A percentile compares a stretch with the other conserved stretches of the same genome.
These are phyloP conservation scores for Monosporozyma aerobia DNA, from an alignment of 805 yeast genomes.

Conservation along the genomic window DNA sequence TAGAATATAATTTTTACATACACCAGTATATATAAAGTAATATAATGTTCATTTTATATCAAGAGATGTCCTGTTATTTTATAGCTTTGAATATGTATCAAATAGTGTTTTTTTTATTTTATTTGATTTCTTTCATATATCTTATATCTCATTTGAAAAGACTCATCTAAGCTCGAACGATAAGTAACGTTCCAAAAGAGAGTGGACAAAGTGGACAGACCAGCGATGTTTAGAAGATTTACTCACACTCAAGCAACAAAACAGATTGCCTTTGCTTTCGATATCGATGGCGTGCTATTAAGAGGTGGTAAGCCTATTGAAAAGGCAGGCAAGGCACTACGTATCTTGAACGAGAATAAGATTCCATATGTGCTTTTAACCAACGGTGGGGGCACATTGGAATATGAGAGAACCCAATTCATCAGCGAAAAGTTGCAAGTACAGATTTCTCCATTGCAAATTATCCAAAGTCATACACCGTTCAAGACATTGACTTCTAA, in stretches of 20 bases:
- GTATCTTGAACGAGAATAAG: slow-evolving; percentile 40
- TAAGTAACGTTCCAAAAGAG: background rate
- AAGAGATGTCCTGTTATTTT: too few relatives aligned
- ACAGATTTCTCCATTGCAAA: slow-evolving; percentile 46
- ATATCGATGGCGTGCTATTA: slow-evolving; percentile 80
- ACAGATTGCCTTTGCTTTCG: slow-evolving; percentile 27
- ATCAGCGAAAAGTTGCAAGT: slow-evolving; percentile 39
- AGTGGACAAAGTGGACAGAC: background rate
- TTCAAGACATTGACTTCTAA: slow-evolving; percentile 48
- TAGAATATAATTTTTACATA: too few relatives aligned
- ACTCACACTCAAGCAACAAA: slow-evolving; percentile 8
- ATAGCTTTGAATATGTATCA: too few relatives aligned
- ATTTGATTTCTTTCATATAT: too few relatives aligned
- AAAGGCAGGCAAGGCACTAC: slow-evolving; percentile 53
- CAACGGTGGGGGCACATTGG: slow-evolving; percentile 82
- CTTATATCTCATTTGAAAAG: background rate
- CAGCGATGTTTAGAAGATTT: slow-evolving; percentile 12
- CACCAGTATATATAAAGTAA: too few relatives aligned
- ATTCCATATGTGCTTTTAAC: slow-evolving; percentile 80
- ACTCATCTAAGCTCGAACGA: background rate
- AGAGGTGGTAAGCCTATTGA: slow-evolving; percentile 64
- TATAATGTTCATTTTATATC: too few relatives aligned
- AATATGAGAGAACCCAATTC: slow-evolving; percentile 46
- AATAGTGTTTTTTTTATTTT: too few relatives aligned
- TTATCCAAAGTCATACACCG: slow-evolving; percentile 86